These are phyloP conservation scores for Eucalyptus leucophloia DNA, from an alignment of 345 rosid genomes.

Conservation along the genomic window DNA sequence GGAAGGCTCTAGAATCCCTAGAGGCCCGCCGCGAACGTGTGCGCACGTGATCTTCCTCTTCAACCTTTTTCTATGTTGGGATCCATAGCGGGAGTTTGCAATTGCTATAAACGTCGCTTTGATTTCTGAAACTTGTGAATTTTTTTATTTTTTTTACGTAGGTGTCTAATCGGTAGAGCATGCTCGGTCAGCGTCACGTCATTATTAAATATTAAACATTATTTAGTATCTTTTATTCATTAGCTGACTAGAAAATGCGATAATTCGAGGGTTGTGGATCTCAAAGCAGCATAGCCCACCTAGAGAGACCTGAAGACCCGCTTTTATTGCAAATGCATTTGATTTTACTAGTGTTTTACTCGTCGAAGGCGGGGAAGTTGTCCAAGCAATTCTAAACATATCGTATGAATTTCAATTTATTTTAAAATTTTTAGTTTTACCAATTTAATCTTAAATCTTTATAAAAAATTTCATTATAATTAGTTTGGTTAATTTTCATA, in stretches of 20 bases:
- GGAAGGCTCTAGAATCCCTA: not conserved
- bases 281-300: not conserved
- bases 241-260: not conserved
- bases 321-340: not conserved
- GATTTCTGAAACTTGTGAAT: not conserved
- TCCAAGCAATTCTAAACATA: not conserved
- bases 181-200: not conserved
- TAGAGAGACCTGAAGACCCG: not conserved
- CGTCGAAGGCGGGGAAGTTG: not conserved
- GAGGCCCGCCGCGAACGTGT: not conserved
- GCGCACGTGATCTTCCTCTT: not conserved
- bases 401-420: not conserved
- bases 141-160: not conserved
- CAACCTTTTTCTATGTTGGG: not conserved
- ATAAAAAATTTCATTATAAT: not conserved
- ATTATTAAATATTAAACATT: not conserved
- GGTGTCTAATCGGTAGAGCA: not conserved
- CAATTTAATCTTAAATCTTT: not conserved
- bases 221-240: not conserved
- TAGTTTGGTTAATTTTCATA: not conserved
- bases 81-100: not conserved
- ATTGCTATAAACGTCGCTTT: not conserved
- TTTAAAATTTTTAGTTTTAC: fast-evolving
- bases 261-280: not conserved
- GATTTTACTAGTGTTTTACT: not conserved